A percentile compares a stretch with the other conserved stretches of the same genome.
phyloP scores from a whole-genome alignment of 306 rosid genomes.

The Prunus persica region DNA sequence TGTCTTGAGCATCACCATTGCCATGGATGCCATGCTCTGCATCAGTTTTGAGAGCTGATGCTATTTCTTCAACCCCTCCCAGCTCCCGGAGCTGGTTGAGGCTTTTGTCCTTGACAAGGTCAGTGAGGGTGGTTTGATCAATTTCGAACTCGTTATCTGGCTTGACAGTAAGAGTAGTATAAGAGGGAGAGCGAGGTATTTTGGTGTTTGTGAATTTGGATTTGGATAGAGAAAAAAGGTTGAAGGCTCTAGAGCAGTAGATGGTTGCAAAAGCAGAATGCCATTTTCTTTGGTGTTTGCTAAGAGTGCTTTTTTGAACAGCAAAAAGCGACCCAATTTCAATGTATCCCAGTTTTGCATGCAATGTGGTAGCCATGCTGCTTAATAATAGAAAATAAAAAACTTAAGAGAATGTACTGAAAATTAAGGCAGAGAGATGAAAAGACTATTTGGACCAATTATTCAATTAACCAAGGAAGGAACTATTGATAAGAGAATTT shows the following conservation, averaged over 20 bases:
- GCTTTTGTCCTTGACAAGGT: slow-evolving; percentile 39
- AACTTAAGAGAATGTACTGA: neutral
- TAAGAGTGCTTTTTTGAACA: neutral
- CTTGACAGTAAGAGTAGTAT: slow-evolving; percentile 19
- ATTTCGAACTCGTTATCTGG: slow-evolving; percentile 1
- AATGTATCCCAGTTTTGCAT: neutral
- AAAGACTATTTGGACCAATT: too few relatives aligned
- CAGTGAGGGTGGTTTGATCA: neutral
- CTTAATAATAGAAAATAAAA: too few relatives aligned
- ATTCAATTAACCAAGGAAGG: too few relatives aligned
- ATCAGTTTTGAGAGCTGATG: slow-evolving; percentile 25
- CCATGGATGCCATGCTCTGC: slow-evolving; percentile 21
- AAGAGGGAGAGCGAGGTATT: neutral
- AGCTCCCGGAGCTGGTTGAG: slow-evolving; percentile 9
- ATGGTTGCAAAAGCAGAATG: slow-evolving; percentile 37
- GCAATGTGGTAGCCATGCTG: neutral
- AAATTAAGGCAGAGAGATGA: neutral
- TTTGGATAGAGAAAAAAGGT: neutral
- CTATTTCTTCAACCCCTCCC: slow-evolving; percentile 40
- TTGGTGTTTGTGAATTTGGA: neutral
- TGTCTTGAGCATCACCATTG: neutral
- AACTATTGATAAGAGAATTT: too few relatives aligned
- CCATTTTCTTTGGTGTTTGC: slow-evolving; percentile 36
- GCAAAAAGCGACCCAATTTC: slow-evolving; percentile 17
- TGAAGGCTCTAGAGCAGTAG: slow-evolving; percentile 35